Conservation (phyloP, 352 stramenopile genomes). For the Pythium phragmiticola region DNA sequence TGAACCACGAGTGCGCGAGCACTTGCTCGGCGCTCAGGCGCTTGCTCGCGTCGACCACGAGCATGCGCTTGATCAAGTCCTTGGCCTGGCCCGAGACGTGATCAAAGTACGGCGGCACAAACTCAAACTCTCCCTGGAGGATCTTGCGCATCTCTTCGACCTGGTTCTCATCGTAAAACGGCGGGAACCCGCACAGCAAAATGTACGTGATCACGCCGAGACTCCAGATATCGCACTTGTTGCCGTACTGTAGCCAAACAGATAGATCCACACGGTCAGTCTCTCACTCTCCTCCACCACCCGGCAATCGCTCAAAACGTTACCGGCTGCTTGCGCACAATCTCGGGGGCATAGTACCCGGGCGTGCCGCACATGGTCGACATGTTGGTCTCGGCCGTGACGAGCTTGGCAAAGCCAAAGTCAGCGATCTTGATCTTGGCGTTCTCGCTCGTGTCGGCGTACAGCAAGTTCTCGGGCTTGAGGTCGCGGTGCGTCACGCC, state of each 20-base stretch:
- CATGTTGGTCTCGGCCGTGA: conserved; percentile 80
- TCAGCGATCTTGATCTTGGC: conserved; percentile 94
- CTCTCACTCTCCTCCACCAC: background rate
- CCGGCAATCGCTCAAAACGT: background rate
- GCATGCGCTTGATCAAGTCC: conserved; percentile 92
- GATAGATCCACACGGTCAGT: background rate
- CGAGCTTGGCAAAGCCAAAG: conserved; percentile 87
- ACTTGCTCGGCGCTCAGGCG: conserved; percentile 74
- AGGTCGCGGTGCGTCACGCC: conserved; percentile 95
- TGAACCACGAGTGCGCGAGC: conserved; percentile 72
- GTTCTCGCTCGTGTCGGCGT: conserved; percentile 78
- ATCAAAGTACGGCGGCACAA: conserved; percentile 92
- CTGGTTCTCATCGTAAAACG: conserved; percentile 95
- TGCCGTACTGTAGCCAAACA: conserved; percentile 78
- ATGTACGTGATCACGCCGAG: conserved; percentile 92
- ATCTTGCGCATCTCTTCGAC: conserved; percentile 86
- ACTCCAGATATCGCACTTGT: conserved; percentile 96
- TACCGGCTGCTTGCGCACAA: conserved; percentile 90
- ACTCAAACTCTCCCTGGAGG: conserved; percentile 83
- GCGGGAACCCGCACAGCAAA: conserved; percentile 94
- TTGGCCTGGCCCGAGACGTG: conserved; percentile 90
- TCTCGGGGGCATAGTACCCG: conserved; percentile 96
- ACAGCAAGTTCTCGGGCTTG: conserved; percentile 97
- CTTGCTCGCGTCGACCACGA: conserved; percentile 87
- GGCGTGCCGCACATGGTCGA: conserved; percentile 91